Evolutionary conservation across 2,329 filamentous ascomycete genomes (phyloP).

Genomic region (Stemphylium beticola): DNA sequence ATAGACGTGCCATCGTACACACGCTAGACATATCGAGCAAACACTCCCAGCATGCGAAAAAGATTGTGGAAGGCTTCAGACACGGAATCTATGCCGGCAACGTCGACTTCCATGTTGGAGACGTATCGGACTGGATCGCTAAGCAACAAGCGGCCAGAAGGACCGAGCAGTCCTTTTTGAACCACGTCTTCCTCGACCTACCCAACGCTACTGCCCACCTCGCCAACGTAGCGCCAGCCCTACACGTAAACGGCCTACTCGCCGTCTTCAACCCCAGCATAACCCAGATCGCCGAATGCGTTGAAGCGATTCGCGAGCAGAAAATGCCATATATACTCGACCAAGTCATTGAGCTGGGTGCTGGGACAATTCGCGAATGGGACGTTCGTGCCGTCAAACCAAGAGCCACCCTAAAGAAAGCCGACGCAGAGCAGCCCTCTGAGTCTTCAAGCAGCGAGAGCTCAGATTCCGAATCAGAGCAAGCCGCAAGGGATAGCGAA

Average conservation of each 20-base stretch:
- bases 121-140: constrained; percentile 68
- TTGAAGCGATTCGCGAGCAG: constrained; percentile 60
- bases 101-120: constrained; percentile 75
- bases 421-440: constrained; percentile 20
- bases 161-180: constrained; percentile 65
- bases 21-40: constrained; percentile 70
- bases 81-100: constrained; percentile 72
- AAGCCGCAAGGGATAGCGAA: constrained; percentile 37
- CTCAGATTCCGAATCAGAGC: constrained; percentile 25
- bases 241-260: constrained; percentile 69
- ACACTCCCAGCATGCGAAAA: constrained; percentile 69
- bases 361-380: constrained; percentile 66
- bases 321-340: constrained; percentile 65
- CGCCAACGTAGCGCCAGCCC: constrained; percentile 59
- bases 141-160: constrained; percentile 49
- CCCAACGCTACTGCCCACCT: constrained; percentile 66
- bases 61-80: constrained; percentile 70
- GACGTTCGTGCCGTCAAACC: constrained; percentile 63
- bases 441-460: constrained; percentile 13
- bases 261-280: constrained; percentile 78
- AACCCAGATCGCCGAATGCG: constrained; percentile 74
- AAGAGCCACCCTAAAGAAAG: constrained; percentile 40
- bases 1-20: constrained; percentile 73
- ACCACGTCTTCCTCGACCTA: constrained; percentile 76
- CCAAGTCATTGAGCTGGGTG: constrained; percentile 64